A percentile compares a stretch with the other conserved stretches of the same genome.
phyloP scores from a whole-genome alignment of 768 basidiomycete species.

The Pisolithus microcarpus region DNA sequence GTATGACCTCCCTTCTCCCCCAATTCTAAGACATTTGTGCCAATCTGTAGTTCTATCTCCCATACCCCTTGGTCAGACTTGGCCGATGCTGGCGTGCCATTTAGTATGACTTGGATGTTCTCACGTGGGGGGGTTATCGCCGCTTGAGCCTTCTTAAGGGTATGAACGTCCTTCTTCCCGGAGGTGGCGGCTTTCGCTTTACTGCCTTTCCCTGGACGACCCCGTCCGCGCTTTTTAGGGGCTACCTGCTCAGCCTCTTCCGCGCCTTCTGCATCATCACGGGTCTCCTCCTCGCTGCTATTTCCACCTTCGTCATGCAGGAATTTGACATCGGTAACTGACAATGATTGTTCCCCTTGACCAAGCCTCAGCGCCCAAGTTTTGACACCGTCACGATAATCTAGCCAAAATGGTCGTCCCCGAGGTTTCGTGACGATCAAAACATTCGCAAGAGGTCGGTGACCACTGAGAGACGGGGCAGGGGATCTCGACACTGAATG shows the following conservation, averaged over 20 bases:
- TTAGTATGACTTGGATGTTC: slow-evolving; percentile 57
- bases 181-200: slow-evolving; percentile 27
- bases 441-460: slow-evolving; percentile 46
- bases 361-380: slow-evolving; percentile 64
- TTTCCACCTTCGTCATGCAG: slow-evolving; percentile 53
- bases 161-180: slow-evolving; percentile 24
- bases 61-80: slow-evolving; percentile 47
- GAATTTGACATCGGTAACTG: slow-evolving; percentile 48
- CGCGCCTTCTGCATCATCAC: slow-evolving; percentile 40
- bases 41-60: slow-evolving; percentile 53
- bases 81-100: slow-evolving; percentile 45
- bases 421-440: slow-evolving; percentile 51
- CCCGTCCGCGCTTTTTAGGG: slow-evolving; percentile 38
- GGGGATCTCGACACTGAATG: slow-evolving; percentile 28
- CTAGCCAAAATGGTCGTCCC: slow-evolving; percentile 51
- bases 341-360: slow-evolving; percentile 48
- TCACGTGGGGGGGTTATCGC: slow-evolving; percentile 32
- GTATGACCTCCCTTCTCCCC: slow-evolving; percentile 62
- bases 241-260: slow-evolving; percentile 32
- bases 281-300: slow-evolving; percentile 44
- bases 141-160: slow-evolving; percentile 41
- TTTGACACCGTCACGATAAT: slow-evolving; percentile 64
- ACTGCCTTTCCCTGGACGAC: slow-evolving; percentile 26
- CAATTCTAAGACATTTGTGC: slow-evolving; percentile 60
- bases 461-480: slow-evolving; percentile 24